A percentile compares a stretch with the other conserved stretches of the same genome.
Evolutionary conservation across 2,329 filamentous ascomycete species (phyloP).

Genomic region (Macrophomina phaseolina): DNA sequence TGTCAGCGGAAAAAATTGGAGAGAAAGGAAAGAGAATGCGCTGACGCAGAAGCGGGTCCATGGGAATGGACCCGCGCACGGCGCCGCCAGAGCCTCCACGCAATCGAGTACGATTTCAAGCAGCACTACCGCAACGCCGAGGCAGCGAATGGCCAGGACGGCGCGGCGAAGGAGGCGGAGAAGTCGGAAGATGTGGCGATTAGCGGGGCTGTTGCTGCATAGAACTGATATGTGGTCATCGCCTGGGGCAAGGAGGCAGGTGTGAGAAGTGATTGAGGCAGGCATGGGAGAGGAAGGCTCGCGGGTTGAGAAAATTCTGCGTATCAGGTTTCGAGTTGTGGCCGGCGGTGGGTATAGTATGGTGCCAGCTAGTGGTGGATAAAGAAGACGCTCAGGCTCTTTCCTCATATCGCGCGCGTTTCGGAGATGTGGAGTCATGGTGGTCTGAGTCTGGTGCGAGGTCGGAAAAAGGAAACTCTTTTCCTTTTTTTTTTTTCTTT

Average conservation of each 20-base stretch:
- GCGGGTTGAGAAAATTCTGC: neutral
- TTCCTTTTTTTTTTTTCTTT: neutral
- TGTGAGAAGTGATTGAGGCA: neutral
- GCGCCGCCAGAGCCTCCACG: slow-evolving; percentile 33
- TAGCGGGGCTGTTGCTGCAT: neutral
- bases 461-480: neutral
- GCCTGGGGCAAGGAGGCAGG: neutral
- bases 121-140: slow-evolving; percentile 36
- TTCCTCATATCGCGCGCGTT: neutral
- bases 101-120: slow-evolving; percentile 42
- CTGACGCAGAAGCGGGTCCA: slow-evolving; percentile 9
- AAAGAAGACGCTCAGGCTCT: neutral
- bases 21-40: neutral
- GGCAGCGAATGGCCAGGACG: neutral
- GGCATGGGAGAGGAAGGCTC: neutral
- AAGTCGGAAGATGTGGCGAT: neutral
- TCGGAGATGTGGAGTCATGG: slow-evolving; percentile 6
- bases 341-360: neutral
- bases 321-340: slow-evolving; percentile 6
- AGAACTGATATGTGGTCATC: neutral
- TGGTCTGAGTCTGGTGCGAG: slow-evolving; percentile 20
- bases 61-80: neutral
- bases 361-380: neutral
- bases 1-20: slow-evolving; percentile 1
- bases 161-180: neutral